Base-by-base conservation (phyloP, 441 rosid genomes). In the Populus tomentosa region DNA sequence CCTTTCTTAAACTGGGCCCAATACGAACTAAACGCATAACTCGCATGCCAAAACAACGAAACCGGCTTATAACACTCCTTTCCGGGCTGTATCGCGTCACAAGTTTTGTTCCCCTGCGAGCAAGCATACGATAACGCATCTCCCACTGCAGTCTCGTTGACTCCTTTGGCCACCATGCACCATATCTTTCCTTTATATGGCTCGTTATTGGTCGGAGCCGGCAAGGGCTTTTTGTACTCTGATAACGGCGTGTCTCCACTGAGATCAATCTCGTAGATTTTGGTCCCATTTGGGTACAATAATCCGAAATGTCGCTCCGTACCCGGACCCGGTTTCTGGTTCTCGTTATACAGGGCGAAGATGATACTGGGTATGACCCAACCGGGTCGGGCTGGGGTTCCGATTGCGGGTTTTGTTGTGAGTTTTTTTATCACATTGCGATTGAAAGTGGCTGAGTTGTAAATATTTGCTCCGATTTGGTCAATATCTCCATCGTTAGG, bases 251-350 rank as follows among this genome's bases (percentile, higher is more conserved):
- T 86, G 82, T 89, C 73, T 7, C 97, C 99, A 40, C 90, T 85
- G 23, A 95, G 78, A 73, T 92, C 93, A 3, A 95, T 89, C 72
- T 87, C 92, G 74, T 84, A 92, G 0, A 95, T 84, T 2, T 80
- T 38, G 6, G 85, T 61, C 21, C 93, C 97, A 56, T 92, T 95
- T 4, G 97, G 97, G 79, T 90, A 85, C 3, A 92, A 6, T 21
- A 94, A 70, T 70, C 99, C 96, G 85, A 95, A 94, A 82, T 94
- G 91, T 61, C 98, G 85, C 86, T 95, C 98, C 69, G 98, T 95
- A 0, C 92, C 91, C 30, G 90, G 94, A 65, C 99, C 99, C 23
- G 91, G 77, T 81, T 95, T 95, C 86, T 82, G 87, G 84, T 94
- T 92, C 88, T 95, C 99, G 80, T 92, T 95, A 81, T 80, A 94